Evolutionary conservation across 768 basidiomycete species (phyloP).

Genomic region (Lenzites betulinus): DNA sequence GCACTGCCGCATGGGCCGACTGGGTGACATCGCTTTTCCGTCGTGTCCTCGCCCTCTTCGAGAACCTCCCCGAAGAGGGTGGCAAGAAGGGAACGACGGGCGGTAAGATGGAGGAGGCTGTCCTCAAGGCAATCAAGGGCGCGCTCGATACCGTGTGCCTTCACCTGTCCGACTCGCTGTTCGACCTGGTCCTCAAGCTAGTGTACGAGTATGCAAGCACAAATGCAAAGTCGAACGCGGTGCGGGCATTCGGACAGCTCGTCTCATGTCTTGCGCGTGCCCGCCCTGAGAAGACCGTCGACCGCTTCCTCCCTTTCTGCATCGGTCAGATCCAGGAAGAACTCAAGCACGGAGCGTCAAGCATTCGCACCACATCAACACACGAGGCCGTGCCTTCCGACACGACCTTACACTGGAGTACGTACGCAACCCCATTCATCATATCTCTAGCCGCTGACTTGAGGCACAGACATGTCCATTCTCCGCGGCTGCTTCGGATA

Average conservation of each 20-base stretch:
- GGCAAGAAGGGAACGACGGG: constrained; percentile 84
- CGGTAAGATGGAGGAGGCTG: constrained; percentile 78
- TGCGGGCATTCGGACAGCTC: constrained; percentile 86
- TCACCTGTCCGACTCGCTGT: constrained; percentile 76
- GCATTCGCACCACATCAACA: constrained; percentile 75
- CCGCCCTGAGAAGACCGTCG: constrained; percentile 72
- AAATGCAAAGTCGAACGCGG: constrained; percentile 89
- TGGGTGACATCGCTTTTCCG: constrained; percentile 82
- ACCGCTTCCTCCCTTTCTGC: constrained; percentile 81
- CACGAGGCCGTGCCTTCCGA: constrained; percentile 77
- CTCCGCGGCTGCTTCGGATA: constrained; percentile 81
- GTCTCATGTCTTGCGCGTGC: constrained; percentile 83
- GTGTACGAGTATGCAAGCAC: constrained; percentile 87
- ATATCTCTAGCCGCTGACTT: constrained; percentile 5
- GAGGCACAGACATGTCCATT: constrained; percentile 67
- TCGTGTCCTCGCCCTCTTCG: constrained; percentile 78
- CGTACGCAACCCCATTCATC: constrained; percentile 29
- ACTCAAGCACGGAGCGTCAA: constrained; percentile 87
- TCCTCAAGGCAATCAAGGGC: constrained; percentile 76
- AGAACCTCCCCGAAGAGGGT: constrained; percentile 94
- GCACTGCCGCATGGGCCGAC: constrained; percentile 78
- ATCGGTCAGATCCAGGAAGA: constrained; percentile 78
- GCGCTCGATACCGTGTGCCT: constrained; percentile 81
- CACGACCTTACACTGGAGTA: constrained; percentile 93
- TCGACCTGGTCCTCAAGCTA: constrained; percentile 82